Conservation (phyloP, 2,329 filamentous ascomycete genomes). For the Arthrobotrys megalospora region DNA sequence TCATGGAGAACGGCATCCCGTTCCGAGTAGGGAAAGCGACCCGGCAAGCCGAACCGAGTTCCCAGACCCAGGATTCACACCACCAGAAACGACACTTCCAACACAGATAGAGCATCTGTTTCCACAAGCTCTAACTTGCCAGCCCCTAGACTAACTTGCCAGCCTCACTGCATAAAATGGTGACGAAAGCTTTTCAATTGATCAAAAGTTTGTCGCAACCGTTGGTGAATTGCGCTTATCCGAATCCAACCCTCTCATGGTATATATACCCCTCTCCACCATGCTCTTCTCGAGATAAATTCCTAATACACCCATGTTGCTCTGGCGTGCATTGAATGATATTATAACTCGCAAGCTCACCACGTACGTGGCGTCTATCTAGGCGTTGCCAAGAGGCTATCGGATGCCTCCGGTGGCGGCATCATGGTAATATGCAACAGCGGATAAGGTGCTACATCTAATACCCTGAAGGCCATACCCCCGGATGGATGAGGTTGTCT, state of each 20-base stretch:
- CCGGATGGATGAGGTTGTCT: background rate
- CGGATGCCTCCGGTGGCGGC: background rate
- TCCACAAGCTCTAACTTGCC: background rate
- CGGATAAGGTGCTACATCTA: background rate
- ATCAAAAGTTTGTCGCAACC: background rate
- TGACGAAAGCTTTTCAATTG: background rate
- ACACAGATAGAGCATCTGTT: conserved; percentile 17
- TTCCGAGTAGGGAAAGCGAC: conserved; percentile 3
- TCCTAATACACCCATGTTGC: background rate
- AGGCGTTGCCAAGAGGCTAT: background rate
- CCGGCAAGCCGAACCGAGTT: conserved; percentile 1
- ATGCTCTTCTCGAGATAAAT: background rate
- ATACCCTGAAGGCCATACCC: background rate
- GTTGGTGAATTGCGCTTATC: background rate
- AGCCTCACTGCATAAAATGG: background rate
- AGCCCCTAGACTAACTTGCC: background rate
- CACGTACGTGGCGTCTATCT: background rate
- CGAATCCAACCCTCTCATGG: background rate
- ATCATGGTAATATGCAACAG: conserved; percentile 1
- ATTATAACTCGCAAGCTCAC: background rate
- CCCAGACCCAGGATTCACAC: background rate
- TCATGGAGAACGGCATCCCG: background rate
- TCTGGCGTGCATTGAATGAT: background rate
- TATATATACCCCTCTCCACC: conserved; percentile 8
- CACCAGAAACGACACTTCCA: conserved; percentile 7